Percentiles rank a stretch among this genome's conserved stretches.
Evolutionary conservation across 2,329 filamentous ascomycete genomes (phyloP).

Genomic region (Fusarium pininemorale): DNA sequence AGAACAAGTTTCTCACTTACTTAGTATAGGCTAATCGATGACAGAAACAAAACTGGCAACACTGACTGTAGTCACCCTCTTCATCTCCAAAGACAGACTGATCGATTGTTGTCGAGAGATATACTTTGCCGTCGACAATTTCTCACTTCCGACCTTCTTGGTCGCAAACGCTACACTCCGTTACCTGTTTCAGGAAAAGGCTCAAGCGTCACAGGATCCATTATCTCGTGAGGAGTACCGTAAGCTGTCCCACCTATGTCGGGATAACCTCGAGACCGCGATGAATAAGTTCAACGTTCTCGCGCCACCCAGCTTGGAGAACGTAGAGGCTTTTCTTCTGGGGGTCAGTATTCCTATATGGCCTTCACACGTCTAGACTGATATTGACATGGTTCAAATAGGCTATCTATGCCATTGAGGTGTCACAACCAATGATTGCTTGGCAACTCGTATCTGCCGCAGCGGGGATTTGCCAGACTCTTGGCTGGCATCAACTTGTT

Average conservation of each 20-base stretch:
- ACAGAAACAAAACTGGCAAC: neutral
- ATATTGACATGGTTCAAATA: neutral
- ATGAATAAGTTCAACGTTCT: neutral
- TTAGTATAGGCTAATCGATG: fast-evolving
- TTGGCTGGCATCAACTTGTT: neutral
- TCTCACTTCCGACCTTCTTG: neutral
- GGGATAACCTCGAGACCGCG: neutral
- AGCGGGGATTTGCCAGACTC: neutral
- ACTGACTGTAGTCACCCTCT: neutral
- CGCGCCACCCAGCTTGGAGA: neutral
- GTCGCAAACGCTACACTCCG: neutral
- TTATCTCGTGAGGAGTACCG: neutral
- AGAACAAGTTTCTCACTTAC: fast-evolving
- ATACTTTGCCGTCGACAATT: neutral
- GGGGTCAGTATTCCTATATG: neutral
- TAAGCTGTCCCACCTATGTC: neutral
- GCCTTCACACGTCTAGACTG: too few relatives aligned
- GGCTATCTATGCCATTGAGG: neutral
- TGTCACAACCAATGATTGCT: neutral
- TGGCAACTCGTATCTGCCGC: neutral
- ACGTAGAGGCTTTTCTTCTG: neutral
- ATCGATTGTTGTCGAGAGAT: neutral
- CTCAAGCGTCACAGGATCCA: neutral
- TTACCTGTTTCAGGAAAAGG: neutral
- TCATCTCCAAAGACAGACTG: neutral